phyloP scores from a whole-genome alignment of 2,329 filamentous ascomycete species.

The Cercospora sp. region DNA sequence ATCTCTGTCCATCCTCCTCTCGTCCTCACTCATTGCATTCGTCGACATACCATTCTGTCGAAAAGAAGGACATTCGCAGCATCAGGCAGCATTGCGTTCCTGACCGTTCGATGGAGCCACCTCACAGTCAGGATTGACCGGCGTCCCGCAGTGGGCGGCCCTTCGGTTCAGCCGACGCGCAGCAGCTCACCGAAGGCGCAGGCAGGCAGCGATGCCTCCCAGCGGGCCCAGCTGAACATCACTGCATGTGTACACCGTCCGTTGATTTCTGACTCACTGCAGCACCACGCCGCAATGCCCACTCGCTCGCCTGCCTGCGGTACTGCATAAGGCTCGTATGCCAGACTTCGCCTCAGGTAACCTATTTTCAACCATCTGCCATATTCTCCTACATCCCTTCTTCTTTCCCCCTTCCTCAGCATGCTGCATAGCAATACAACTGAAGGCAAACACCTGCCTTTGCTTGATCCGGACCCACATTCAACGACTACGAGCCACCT shows the following conservation, averaged over 20 bases:
- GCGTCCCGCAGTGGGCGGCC: background rate
- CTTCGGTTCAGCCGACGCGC: background rate
- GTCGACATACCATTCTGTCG: background rate
- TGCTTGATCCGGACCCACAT: background rate
- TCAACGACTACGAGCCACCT: background rate
- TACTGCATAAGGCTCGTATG: background rate
- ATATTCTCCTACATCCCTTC: background rate
- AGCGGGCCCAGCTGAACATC: background rate
- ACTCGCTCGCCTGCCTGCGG: background rate
- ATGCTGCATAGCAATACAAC: background rate
- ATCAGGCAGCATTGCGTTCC: background rate
- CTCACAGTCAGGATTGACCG: background rate
- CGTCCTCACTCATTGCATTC: background rate
- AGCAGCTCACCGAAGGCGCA: background rate
- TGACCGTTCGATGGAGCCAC: background rate
- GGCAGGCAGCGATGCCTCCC: background rate
- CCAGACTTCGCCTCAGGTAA: background rate
- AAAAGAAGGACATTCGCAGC: background rate
- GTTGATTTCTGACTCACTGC: background rate
- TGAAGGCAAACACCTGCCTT: background rate
- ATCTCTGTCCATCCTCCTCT: background rate
- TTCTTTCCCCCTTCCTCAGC: background rate
- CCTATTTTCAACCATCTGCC: background rate
- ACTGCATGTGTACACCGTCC: background rate
- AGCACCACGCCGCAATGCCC: background rate